Evolutionary conservation across 2,329 filamentous ascomycete genomes (phyloP), one percentile per base, ranked within the genome.

Genomic region (Coleophoma crateriformis): DNA sequence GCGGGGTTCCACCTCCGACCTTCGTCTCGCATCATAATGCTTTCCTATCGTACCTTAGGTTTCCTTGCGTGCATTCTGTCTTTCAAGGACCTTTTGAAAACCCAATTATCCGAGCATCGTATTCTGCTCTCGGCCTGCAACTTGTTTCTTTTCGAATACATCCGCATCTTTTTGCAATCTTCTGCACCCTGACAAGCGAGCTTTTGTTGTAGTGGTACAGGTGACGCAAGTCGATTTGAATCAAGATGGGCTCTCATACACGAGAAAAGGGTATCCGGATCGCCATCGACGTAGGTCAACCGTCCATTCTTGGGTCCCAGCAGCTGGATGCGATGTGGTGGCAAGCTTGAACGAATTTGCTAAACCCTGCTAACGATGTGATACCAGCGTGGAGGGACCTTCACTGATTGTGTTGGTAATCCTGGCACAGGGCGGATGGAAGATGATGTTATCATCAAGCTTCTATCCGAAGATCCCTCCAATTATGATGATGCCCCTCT

Each of bases 401-500:
- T 96, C 66, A 96, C 90, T 37, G 90, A 96, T 70, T 95, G 90
- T 64, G 87, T 95, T 17, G 90, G 89, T 56, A 92, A 91, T 61
- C 80, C 87, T 5, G 82, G 78, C 60, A 84, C 75, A 57, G 87
- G 77, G 15, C 77, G 74, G 60, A 83, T 85, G 76, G 76, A 82
- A 67, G 81, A 91, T 65, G 87, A 94, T 64, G 78, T 90, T 47
- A 76, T 95, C 49, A 90, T 94, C 69, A 95, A 95, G 71, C 81
- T 96, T 2, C 81, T 96, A 15, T 95, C 90, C 2, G 90, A 92
- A 61, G 91, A 96, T 66, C 91, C 91, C 2, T 78, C 82, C 49
- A 96, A 96, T 72, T 96, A 96, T 71, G 77, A 84, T 14, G 91
- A 96, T 73, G 91, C 91, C 12, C 91, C 91, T 2, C 78, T 95